Conservation (phyloP, 2,329 filamentous ascomycete genomes). For the Sclerotinia trifoliorum region DNA sequence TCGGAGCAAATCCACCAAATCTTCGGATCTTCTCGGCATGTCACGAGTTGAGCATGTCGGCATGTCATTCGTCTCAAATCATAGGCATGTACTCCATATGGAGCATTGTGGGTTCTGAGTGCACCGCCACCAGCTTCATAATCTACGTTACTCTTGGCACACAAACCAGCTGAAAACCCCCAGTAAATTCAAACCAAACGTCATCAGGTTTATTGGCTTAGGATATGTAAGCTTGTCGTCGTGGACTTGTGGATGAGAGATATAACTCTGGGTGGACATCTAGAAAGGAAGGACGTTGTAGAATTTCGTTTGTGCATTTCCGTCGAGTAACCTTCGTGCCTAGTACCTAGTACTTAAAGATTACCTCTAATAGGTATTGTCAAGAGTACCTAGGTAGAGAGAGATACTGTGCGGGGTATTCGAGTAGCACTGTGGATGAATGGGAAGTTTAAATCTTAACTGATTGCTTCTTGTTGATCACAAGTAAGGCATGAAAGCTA, state of each 20-base stretch:
- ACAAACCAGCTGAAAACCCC: conserved; percentile 19
- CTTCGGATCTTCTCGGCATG: conserved; percentile 7
- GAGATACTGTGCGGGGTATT: no score
- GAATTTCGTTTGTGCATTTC: neutral
- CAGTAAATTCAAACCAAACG: neutral
- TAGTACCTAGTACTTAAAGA: no score
- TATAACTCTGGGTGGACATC: neutral
- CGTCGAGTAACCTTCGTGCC: no score
- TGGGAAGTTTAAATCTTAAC: no score
- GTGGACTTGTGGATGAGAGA: neutral
- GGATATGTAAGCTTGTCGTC: neutral
- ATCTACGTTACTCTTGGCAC: neutral
- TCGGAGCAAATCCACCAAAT: neutral
- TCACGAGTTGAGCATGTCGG: neutral
- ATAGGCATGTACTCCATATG: neutral
- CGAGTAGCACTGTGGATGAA: neutral
- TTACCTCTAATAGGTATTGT: no score
- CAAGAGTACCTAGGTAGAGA: no score
- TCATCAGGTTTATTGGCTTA: neutral
- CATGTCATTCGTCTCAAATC: conserved; percentile 4
- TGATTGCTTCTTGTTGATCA: neutral
- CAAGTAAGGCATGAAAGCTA: neutral
- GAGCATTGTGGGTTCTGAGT: neutral
- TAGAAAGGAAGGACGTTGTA: neutral
- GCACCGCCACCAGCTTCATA: conserved; percentile 17